These are phyloP conservation scores for Tetrahymena malaccensis DNA, from an alignment of 73 alveolate species.

Conservation along the genomic window DNA sequence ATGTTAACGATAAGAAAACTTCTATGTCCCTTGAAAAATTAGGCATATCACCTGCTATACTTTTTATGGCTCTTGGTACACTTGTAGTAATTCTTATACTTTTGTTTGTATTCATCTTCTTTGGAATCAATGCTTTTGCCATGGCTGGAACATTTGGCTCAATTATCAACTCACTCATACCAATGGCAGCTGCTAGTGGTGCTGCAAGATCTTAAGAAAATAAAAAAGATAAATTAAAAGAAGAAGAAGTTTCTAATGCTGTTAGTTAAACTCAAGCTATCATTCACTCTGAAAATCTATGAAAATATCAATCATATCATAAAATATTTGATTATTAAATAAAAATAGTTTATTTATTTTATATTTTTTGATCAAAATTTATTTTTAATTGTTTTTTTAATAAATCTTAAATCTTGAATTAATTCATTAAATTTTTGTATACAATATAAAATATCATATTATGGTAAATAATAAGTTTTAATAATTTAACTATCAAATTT, in stretches of 20 bases:
- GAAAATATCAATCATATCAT: background rate
- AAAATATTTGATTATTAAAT: too few relatives aligned
- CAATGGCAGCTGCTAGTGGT: background rate
- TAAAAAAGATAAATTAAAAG: background rate
- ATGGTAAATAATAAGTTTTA: too few relatives aligned
- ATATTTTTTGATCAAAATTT: too few relatives aligned
- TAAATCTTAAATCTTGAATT: too few relatives aligned
- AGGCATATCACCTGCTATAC: constrained; percentile 35
- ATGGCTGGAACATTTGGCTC: background rate
- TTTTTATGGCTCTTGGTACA: constrained; percentile 2
- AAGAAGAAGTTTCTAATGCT: background rate
- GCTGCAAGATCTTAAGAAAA: background rate
- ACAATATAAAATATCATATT: too few relatives aligned
- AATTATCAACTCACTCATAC: background rate
- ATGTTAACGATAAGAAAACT: constrained; percentile 27
- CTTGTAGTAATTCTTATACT: constrained; percentile 2
- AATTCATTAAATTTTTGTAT: too few relatives aligned
- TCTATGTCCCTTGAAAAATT: constrained; percentile 34
- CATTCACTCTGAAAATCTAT: background rate
- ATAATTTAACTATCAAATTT: too few relatives aligned
- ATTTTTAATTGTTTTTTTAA: too few relatives aligned
- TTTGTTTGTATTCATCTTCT: background rate
- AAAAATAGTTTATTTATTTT: too few relatives aligned
- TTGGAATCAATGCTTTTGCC: constrained; percentile 2
- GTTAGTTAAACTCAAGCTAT: background rate